These are phyloP conservation scores for Podospora comata DNA, from an alignment of 495 filamentous ascomycete species.

Conservation along the genomic window DNA sequence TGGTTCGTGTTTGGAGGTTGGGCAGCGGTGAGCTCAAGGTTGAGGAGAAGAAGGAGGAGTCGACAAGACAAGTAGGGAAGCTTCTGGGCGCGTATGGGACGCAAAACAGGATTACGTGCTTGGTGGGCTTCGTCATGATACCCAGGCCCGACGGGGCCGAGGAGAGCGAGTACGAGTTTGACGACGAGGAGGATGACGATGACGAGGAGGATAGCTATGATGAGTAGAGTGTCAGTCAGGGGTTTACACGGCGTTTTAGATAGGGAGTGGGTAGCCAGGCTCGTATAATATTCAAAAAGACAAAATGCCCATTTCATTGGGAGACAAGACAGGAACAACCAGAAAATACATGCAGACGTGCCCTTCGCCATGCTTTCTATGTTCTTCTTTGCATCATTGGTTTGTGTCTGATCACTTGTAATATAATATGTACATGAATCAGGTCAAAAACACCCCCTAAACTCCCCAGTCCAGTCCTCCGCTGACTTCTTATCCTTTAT, in stretches of 20 bases:
- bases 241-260: background rate
- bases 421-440: background rate
- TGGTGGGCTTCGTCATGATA: conserved; percentile 83
- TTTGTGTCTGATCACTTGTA: background rate
- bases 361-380: background rate
- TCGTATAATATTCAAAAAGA: background rate
- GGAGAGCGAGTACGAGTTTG: conserved; percentile 49
- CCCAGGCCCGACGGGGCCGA: conserved; percentile 48
- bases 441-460: background rate
- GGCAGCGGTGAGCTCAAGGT: conserved; percentile 39
- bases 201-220: conserved; percentile 45
- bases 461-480: background rate
- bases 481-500: background rate
- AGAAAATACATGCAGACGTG: background rate
- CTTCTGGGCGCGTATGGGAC: conserved; percentile 80
- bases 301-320: background rate
- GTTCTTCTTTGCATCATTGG: background rate
- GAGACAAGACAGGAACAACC: background rate
- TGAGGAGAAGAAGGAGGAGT: conserved; percentile 25
- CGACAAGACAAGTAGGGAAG: conserved; percentile 58
- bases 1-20: conserved; percentile 71
- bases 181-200: conserved; percentile 41
- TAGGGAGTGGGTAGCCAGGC: background rate
- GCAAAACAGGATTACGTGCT: conserved; percentile 82
- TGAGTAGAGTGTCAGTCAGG: conserved; percentile 32